phyloP scores from a whole-genome alignment of 371 early-diverging fungal genomes.

The Rozella allomycis region DNA sequence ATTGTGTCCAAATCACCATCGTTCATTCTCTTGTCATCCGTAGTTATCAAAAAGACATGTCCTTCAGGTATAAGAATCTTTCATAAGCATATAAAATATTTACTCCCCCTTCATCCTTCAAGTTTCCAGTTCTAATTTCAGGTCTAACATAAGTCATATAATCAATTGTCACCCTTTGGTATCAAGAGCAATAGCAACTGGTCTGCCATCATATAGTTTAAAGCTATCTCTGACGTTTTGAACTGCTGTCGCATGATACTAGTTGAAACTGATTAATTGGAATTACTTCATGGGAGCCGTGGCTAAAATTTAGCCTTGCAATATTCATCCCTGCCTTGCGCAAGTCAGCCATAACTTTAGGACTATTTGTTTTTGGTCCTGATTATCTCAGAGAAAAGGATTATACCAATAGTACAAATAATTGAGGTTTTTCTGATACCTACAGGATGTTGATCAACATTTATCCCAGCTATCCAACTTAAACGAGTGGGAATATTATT shows the following conservation, averaged over 20 bases:
- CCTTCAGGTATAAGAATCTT: constrained; percentile 14
- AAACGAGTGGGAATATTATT: too few relatives aligned
- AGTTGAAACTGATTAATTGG: constrained; percentile 1
- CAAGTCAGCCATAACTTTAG: constrained; percentile 15
- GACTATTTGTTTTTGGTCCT: too few relatives aligned
- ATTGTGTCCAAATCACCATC: constrained; percentile 46
- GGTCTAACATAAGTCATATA: constrained; percentile 18
- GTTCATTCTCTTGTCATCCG: constrained; percentile 23
- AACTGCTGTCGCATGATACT: constrained; percentile 1
- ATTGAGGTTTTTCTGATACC: too few relatives aligned
- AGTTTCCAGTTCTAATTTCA: constrained; percentile 11
- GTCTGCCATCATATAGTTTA: constrained; percentile 42
- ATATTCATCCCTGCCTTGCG: constrained; percentile 74
- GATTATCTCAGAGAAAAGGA: too few relatives aligned
- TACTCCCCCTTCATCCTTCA: background rate
- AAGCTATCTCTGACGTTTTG: background rate
- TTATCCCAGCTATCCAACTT: too few relatives aligned
- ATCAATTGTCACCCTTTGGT: constrained; percentile 65
- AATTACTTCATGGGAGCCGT: constrained; percentile 67
- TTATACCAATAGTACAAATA: too few relatives aligned
- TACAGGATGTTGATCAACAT: too few relatives aligned
- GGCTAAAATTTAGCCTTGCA: constrained; percentile 80
- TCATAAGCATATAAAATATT: constrained; percentile 14
- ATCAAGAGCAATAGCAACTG: constrained; percentile 67
- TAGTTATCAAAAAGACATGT: constrained; percentile 64